These are phyloP conservation scores for Aspergillus tanneri DNA, from an alignment of 2,329 filamentous ascomycete species.

Conservation along the genomic window DNA sequence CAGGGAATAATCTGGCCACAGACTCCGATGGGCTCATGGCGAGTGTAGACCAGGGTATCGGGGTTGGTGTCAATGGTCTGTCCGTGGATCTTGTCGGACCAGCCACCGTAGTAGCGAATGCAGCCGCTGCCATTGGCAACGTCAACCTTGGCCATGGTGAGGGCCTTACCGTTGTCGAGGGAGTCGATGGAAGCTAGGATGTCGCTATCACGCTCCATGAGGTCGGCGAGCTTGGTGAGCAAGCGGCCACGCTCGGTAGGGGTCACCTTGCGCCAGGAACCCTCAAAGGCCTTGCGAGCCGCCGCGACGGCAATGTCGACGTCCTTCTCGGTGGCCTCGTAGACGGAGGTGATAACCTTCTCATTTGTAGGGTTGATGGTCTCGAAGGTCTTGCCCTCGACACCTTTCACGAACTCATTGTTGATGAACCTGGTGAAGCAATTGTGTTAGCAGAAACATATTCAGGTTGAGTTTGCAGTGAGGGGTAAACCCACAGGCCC, in stretches of 20 bases:
- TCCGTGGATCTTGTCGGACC: constrained; percentile 93
- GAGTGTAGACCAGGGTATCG: constrained; percentile 81
- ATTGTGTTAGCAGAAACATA: constrained; percentile 9
- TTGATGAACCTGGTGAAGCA: constrained; percentile 43
- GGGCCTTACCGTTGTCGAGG: constrained; percentile 57
- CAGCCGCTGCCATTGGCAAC: constrained; percentile 66
- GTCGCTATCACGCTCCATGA: constrained; percentile 75
- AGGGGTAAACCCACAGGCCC: constrained; percentile 31
- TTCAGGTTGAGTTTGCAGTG: constrained; percentile 31
- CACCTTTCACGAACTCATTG: constrained; percentile 66
- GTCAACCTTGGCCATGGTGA: constrained; percentile 62
- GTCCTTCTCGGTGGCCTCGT: constrained; percentile 80
- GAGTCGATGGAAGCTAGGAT: constrained; percentile 78
- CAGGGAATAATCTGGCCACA: constrained; percentile 88
- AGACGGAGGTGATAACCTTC: constrained; percentile 77
- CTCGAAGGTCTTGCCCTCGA: constrained; percentile 87
- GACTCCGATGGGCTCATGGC: constrained; percentile 74
- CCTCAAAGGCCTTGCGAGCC: constrained; percentile 82
- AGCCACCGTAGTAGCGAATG: constrained; percentile 85
- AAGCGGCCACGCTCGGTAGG: constrained; percentile 69
- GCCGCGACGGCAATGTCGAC: constrained; percentile 75
- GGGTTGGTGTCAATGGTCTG: constrained; percentile 78
- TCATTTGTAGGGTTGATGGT: constrained; percentile 86
- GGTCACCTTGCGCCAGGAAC: constrained; percentile 64
- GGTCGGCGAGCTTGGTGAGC: constrained; percentile 73